Percentiles rank a stretch among this genome's conserved stretches.
Evolutionary conservation across 2,329 filamentous ascomycete species (phyloP).

Genomic region (Pyrenophora seminiperda): DNA sequence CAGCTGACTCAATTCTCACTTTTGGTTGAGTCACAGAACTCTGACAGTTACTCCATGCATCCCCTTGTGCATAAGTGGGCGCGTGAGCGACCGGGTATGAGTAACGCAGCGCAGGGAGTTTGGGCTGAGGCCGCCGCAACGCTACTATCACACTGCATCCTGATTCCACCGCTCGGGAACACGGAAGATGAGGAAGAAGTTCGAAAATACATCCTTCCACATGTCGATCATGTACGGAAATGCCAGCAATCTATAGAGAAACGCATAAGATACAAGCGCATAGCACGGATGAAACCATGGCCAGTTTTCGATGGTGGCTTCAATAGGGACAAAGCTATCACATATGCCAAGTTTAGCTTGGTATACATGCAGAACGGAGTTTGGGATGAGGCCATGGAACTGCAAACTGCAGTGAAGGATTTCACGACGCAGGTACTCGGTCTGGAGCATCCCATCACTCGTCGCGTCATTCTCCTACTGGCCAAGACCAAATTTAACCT

Average conservation of each 20-base stretch:
- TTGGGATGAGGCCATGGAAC: conserved; percentile 31
- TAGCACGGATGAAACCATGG: conserved; percentile 11
- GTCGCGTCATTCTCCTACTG: conserved; percentile 26
- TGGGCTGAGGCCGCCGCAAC: conserved; percentile 38
- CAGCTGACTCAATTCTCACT: conserved; percentile 29
- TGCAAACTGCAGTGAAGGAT: conserved; percentile 34
- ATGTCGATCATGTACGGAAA: conserved; percentile 6
- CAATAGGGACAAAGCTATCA: neutral
- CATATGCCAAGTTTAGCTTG: conserved; percentile 33
- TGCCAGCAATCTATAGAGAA: conserved; percentile 9
- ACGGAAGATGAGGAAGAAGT: conserved; percentile 2
- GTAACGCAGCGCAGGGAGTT: conserved; percentile 29
- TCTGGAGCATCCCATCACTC: conserved; percentile 22
- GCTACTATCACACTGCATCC: conserved; percentile 29
- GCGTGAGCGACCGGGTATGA: conserved; percentile 30
- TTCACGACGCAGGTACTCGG: conserved; percentile 28
- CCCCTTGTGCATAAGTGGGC: conserved; percentile 43
- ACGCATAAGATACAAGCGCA: conserved; percentile 13
- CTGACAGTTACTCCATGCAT: conserved; percentile 40
- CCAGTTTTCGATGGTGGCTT: conserved; percentile 9
- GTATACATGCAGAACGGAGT: conserved; percentile 31
- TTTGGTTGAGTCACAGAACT: conserved; percentile 21
- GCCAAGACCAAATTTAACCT: conserved; percentile 25
- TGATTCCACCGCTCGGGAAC: conserved; percentile 4
- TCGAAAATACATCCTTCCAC: conserved; percentile 2